Conservation (phyloP, 164 flowering plant genomes). For the Sedum album region DNA sequence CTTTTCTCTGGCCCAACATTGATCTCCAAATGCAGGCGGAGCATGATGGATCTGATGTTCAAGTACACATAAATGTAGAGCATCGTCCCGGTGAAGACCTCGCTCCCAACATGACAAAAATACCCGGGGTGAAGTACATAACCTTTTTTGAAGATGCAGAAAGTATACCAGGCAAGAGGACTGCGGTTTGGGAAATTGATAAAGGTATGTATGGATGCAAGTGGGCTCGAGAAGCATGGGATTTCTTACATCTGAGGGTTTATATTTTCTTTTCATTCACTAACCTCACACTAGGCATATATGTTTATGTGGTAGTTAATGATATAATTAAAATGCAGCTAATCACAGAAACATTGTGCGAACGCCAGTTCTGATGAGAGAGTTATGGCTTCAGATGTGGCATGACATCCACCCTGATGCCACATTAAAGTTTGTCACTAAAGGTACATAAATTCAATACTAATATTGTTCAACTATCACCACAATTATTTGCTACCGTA, state of each 20-base stretch:
- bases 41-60: slow-evolving; percentile 95
- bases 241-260: neutral
- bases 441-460: slow-evolving; percentile 39
- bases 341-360: slow-evolving; percentile 94
- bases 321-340: slow-evolving; percentile 31
- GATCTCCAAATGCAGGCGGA: slow-evolving; percentile 85
- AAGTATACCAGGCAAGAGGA: slow-evolving; percentile 78
- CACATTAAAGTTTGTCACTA: slow-evolving; percentile 71
- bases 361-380: slow-evolving; percentile 81
- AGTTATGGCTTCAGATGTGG: slow-evolving; percentile 98
- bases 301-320: neutral
- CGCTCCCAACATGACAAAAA: slow-evolving; percentile 83
- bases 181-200: slow-evolving; percentile 96
- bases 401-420: slow-evolving; percentile 84
- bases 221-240: neutral
- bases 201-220: slow-evolving; percentile 36
- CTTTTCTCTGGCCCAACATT: slow-evolving; percentile 20
- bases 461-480: neutral
- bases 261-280: neutral
- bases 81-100: slow-evolving; percentile 61
- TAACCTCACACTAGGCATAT: neutral
- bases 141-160: slow-evolving; percentile 96
- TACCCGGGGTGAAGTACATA: slow-evolving; percentile 73
- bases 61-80: slow-evolving; percentile 65
- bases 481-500: neutral